Percentiles rank a stretch among this genome's conserved stretches.
Evolutionary conservation across 352 stramenopile species (phyloP).

Genomic region (Phytophthora ohioensis): DNA sequence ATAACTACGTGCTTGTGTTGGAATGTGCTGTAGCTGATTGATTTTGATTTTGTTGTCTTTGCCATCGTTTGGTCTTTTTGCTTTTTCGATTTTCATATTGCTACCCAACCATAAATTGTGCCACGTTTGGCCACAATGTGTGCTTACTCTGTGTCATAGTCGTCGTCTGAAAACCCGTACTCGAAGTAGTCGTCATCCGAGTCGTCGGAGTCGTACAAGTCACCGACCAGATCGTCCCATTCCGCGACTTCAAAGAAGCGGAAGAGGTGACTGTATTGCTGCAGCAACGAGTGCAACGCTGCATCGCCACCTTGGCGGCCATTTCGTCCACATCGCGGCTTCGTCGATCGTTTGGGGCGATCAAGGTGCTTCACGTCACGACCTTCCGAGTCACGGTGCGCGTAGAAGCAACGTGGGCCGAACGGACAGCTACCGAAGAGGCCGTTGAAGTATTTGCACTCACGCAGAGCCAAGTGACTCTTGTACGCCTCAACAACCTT

Average conservation of each 20-base stretch:
- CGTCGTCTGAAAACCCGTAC: conserved; percentile 35
- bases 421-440: conserved; percentile 76
- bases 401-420: conserved; percentile 80
- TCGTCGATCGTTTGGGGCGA: conserved; percentile 49
- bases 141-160: conserved; percentile 41
- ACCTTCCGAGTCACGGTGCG: conserved; percentile 65
- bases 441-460: conserved; percentile 87
- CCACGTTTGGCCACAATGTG: neutral
- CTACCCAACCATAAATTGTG: conserved; percentile 32
- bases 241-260: conserved; percentile 71
- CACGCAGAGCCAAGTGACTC: conserved; percentile 70
- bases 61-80: conserved; percentile 4
- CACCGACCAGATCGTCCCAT: conserved; percentile 49
- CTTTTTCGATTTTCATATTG: conserved; percentile 13
- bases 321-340: conserved; percentile 32
- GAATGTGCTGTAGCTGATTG: neutral
- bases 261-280: conserved; percentile 72
- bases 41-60: neutral
- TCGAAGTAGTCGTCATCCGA: conserved; percentile 41
- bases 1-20: neutral
- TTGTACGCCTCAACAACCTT: conserved; percentile 77
- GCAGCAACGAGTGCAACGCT: conserved; percentile 56
- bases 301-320: conserved; percentile 30
- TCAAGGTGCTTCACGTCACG: conserved; percentile 77
- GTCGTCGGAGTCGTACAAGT: conserved; percentile 36